Evolutionary conservation across 306 rosid genomes (phyloP), one percentile per base, ranked within the genome.

Genomic region (Styphnolobium japonicum): DNA sequence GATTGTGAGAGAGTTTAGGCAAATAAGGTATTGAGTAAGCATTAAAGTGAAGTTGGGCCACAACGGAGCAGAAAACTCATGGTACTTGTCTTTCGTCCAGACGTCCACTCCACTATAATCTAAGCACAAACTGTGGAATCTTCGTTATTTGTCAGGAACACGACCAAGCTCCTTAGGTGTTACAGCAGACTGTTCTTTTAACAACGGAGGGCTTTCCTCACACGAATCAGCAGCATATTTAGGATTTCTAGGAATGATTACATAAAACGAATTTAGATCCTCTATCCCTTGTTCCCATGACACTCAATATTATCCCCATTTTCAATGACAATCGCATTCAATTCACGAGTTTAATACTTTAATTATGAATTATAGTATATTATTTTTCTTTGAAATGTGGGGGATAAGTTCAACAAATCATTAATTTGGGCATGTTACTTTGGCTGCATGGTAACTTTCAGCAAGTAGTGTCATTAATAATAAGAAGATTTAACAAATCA

Each of bases 401-500:
- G 56, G 27, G 45, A 60, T 15, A 4, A n/a, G n/a, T 55, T 37
- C 58, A 25, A 45, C 19, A 14, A 76, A 16, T 76, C 49, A 46
- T 10, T 0, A 36, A 23, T 15, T 27, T 5, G 10, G 42, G 42
- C 8, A 37, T 7, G 42, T 37, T 6, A 37, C 10, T 37, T 7
- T 1, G 6, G 42, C 2, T 37, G 42, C 10, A 37, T 37, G 42
- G 51, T 56, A 29, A 67, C 69, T 14, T 43, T 43, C 34, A 42
- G 51, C 39, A 67, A 19, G 61, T 55, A 78, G 39, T 68, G n/a
- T n/a, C n/a, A n/a, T n/a, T 40, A 48, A 6, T 6, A 40, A 43
- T 25, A 19, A 55, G 23, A 19, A 46, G 15, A 58, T 73, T 46
- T 79, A 66, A 55, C 72, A 58, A 79, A 70, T 42, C 25, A 34